Percentiles rank a stretch among this genome's conserved stretches.
Conservation (phyloP, 2,329 filamentous ascomycete genomes). For the Penicillium hesseltinei region DNA sequence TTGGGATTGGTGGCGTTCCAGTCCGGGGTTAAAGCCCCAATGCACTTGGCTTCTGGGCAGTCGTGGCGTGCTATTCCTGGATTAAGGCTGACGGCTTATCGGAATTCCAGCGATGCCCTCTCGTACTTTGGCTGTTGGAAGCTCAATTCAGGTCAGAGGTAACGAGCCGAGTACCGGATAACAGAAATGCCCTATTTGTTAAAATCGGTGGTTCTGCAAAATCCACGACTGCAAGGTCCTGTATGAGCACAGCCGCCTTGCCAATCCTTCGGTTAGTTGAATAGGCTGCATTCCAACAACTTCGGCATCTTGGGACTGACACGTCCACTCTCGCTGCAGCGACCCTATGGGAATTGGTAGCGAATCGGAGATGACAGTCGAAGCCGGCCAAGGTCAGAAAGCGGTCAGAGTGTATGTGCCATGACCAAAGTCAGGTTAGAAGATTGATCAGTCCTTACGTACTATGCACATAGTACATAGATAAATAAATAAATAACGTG, state of each 20-base stretch:
- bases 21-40: slow-evolving; percentile 7
- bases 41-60: slow-evolving; percentile 1
- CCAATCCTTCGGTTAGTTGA: slow-evolving; percentile 10
- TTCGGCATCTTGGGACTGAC: slow-evolving; percentile 16
- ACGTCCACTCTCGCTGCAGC: not conserved
- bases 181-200: not conserved
- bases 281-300: slow-evolving; percentile 15
- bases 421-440: not conserved
- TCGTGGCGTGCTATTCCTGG: slow-evolving; percentile 6
- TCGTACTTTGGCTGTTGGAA: slow-evolving; percentile 3
- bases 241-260: slow-evolving; percentile 9
- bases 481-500: no score
- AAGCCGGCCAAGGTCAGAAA: not conserved
- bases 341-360: not conserved
- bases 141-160: not conserved
- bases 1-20: slow-evolving; percentile 16
- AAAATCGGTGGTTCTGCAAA: slow-evolving; percentile 1
- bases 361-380: not conserved
- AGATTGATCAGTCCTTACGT: not conserved
- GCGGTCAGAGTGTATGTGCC: not conserved
- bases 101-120: not conserved
- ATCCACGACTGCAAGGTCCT: slow-evolving; percentile 15
- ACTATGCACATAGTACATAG: not conserved
- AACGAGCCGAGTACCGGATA: not conserved
- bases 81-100: not conserved